Evolutionary conservation across 768 basidiomycete species (phyloP).

Genomic region (Gymnopilus junonius): DNA sequence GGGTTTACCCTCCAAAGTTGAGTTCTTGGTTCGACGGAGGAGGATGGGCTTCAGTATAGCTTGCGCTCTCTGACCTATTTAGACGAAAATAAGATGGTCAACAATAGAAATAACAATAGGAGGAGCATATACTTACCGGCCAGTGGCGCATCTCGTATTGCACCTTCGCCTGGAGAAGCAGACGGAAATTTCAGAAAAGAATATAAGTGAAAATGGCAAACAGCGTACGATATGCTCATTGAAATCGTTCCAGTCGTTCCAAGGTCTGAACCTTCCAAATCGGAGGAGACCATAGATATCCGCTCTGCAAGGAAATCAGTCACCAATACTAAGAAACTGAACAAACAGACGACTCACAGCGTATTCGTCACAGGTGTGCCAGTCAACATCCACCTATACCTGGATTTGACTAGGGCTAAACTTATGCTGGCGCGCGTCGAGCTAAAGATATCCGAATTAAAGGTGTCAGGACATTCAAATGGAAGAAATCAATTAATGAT

Average conservation of each 20-base stretch:
- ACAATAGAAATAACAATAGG: too few relatives aligned
- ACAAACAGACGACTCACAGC: too few relatives aligned
- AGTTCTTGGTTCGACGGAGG: slow-evolving; percentile 76
- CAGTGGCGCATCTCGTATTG: slow-evolving; percentile 61
- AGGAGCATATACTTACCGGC: slow-evolving; percentile 47
- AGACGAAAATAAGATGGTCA: too few relatives aligned
- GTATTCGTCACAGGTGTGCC: slow-evolving; percentile 79
- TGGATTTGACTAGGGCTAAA: slow-evolving; percentile 62
- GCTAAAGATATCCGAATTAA: slow-evolving; percentile 35
- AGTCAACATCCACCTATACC: slow-evolving; percentile 80
- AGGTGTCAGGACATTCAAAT: not conserved
- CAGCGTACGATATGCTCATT: slow-evolving; percentile 58
- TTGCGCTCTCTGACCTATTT: slow-evolving; percentile 64
- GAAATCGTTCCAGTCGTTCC: slow-evolving; percentile 76
- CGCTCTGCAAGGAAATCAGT: slow-evolving; percentile 48
- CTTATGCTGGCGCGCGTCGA: slow-evolving; percentile 61
- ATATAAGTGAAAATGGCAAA: slow-evolving; percentile 1
- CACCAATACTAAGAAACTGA: not conserved
- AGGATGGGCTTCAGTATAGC: slow-evolving; percentile 68
- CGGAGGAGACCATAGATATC: slow-evolving; percentile 75
- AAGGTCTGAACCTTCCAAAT: slow-evolving; percentile 71
- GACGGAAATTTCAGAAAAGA: not conserved
- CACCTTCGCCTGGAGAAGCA: slow-evolving; percentile 49
- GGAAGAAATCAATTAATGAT: not conserved
- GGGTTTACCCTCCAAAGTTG: slow-evolving; percentile 66